Evolutionary conservation across 75 land plant genomes (phyloP).

Genomic region (Azolla pinnata): DNA sequence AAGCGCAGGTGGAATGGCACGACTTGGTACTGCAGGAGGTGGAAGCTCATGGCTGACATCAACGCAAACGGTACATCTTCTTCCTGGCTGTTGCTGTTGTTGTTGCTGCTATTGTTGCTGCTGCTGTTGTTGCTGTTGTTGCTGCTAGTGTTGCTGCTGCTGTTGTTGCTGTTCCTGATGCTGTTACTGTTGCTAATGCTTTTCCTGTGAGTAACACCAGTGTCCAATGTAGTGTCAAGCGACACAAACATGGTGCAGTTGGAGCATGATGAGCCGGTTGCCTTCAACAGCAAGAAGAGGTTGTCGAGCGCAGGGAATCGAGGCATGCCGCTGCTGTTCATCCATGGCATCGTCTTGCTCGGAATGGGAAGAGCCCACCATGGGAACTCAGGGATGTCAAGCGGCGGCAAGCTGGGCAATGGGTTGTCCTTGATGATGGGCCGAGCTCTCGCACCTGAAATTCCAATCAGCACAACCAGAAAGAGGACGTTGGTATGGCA

Average conservation of each 20-base stretch:
- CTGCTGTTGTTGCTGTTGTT: neutral
- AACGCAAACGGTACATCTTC: too few relatives aligned
- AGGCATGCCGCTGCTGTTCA: neutral
- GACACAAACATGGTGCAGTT: slow-evolving; percentile 3
- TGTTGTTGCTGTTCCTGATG: neutral
- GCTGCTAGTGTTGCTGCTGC: neutral
- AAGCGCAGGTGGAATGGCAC: neutral
- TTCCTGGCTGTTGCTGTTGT: neutral
- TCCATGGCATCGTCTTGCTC: neutral
- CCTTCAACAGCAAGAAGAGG: neutral
- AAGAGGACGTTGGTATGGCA: too few relatives aligned
- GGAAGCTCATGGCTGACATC: neutral
- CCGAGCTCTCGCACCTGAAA: too few relatives aligned
- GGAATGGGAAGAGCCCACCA: slow-evolving; percentile 1
- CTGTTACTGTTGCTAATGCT: neutral
- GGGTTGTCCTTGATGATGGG: too few relatives aligned
- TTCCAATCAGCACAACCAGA: too few relatives aligned
- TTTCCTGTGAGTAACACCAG: neutral
- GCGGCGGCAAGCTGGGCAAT: neutral
- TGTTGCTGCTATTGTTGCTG: neutral
- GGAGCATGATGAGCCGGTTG: neutral
- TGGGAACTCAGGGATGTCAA: neutral
- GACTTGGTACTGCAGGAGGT: slow-evolving; percentile 1
- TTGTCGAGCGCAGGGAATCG: slow-evolving; percentile 1
- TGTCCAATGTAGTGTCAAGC: neutral